Percentiles rank a stretch among this genome's conserved stretches.
phyloP scores from a whole-genome alignment of 1,284 basidiomycete species.

The Phellopilus nigrolimitatus region DNA sequence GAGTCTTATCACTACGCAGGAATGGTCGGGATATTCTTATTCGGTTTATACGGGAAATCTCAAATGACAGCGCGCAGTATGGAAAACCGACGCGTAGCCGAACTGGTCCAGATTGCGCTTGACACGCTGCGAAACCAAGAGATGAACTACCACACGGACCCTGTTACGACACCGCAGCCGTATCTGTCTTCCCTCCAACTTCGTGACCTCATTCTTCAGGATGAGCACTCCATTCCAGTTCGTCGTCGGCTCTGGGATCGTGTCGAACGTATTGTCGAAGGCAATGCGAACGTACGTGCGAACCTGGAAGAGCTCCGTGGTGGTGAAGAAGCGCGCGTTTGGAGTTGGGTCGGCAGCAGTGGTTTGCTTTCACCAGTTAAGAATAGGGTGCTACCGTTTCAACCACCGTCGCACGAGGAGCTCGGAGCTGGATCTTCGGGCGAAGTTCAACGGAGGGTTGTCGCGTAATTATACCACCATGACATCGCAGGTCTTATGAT shows the following conservation, averaged over 20 bases:
- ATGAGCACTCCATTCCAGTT: constrained; percentile 67
- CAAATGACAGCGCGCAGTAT: constrained; percentile 47
- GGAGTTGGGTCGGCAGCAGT: constrained; percentile 73
- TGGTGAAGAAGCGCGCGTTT: constrained; percentile 83
- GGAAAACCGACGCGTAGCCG: constrained; percentile 70
- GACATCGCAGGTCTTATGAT: background rate
- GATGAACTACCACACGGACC: constrained; percentile 80
- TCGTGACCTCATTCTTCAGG: constrained; percentile 83
- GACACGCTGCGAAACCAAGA: constrained; percentile 85
- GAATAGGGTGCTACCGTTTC: constrained; percentile 16
- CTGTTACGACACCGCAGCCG: constrained; percentile 69
- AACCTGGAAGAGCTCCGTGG: constrained; percentile 85
- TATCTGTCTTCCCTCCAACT: constrained; percentile 88
- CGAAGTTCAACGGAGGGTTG: background rate
- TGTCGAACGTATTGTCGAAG: constrained; percentile 87
- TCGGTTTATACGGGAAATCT: constrained; percentile 36
- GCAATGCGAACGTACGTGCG: constrained; percentile 90
- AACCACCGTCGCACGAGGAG: constrained; percentile 10
- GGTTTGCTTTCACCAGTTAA: constrained; percentile 26
- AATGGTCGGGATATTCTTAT: constrained; percentile 30
- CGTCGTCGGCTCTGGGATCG: constrained; percentile 79
- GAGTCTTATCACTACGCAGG: constrained; percentile 28
- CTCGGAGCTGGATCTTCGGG: background rate
- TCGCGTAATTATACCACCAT: constrained; percentile 1
- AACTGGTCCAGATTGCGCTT: constrained; percentile 76